A percentile compares a stretch with the other conserved stretches of the same genome.
phyloP scores from a whole-genome alignment of 2,329 filamentous ascomycete species.

The Cucurbitaria berberidis region DNA sequence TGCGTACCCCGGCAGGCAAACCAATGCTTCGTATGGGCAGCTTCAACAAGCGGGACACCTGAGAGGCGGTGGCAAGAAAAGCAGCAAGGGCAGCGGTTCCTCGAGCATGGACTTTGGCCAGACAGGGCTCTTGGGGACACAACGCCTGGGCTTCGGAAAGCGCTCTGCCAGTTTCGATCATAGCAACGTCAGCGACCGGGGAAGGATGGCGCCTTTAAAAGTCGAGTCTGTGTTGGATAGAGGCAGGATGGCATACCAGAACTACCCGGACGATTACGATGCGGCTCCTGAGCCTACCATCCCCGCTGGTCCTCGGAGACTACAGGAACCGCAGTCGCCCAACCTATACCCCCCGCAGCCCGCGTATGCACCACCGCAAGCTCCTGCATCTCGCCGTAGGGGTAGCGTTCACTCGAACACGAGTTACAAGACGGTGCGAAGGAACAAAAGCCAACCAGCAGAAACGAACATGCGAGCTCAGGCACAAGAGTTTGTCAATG shows the following conservation, averaged over 20 bases:
- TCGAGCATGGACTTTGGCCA: slow-evolving; percentile 71
- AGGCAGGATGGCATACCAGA: slow-evolving; percentile 51
- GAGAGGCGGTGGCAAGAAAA: slow-evolving; percentile 60
- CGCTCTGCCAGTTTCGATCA: slow-evolving; percentile 79
- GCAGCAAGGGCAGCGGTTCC: slow-evolving; percentile 74
- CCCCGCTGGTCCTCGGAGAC: slow-evolving; percentile 75
- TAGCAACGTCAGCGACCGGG: slow-evolving; percentile 28
- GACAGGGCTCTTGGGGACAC: slow-evolving; percentile 62
- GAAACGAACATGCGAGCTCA: slow-evolving; percentile 52
- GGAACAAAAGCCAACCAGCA: slow-evolving; percentile 52
- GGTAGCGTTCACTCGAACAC: slow-evolving; percentile 66
- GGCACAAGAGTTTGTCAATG: slow-evolving; percentile 57
- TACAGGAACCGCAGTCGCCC: slow-evolving; percentile 52
- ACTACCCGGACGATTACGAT: slow-evolving; percentile 68
- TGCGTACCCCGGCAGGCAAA: slow-evolving; percentile 26
- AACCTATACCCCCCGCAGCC: slow-evolving; percentile 48
- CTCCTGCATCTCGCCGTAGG: slow-evolving; percentile 58
- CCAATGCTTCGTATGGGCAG: slow-evolving; percentile 34
- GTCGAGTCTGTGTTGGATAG: slow-evolving; percentile 55
- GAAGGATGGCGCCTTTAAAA: slow-evolving; percentile 30
- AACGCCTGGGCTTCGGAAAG: slow-evolving; percentile 61
- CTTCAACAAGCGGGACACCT: slow-evolving; percentile 39
- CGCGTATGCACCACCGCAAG: slow-evolving; percentile 47
- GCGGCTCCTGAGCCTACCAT: slow-evolving; percentile 86
- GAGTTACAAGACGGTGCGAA: slow-evolving; percentile 50